Evolutionary conservation across 2,329 filamentous ascomycete genomes (phyloP).

Genomic region (Calonectria pseudoreteaudii): DNA sequence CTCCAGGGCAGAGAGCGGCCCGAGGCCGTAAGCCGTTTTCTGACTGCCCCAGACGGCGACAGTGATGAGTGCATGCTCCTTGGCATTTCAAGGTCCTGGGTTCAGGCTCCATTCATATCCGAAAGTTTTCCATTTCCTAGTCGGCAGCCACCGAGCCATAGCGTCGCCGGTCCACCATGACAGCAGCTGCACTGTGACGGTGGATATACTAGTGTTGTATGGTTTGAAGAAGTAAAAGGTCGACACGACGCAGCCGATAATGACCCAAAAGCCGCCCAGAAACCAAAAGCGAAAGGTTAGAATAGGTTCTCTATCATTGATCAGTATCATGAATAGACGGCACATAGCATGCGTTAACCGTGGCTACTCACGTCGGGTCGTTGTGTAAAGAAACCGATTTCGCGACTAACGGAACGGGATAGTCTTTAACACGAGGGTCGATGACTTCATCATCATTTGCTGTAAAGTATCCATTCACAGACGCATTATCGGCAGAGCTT

Average conservation of each 20-base stretch:
- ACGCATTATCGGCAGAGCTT: not conserved
- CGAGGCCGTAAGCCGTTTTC: not conserved
- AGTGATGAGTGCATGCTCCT: not conserved
- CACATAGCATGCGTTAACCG: not conserved
- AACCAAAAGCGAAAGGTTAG: not conserved
- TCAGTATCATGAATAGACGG: not conserved
- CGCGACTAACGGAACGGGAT: not conserved
- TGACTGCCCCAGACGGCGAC: not conserved
- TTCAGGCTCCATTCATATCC: not conserved
- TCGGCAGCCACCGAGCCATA: not conserved
- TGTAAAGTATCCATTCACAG: not conserved
- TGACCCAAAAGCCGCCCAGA: not conserved
- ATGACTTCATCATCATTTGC: not conserved
- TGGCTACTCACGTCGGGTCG: not conserved
- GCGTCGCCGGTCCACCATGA: not conserved
- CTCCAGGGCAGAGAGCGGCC: not conserved
- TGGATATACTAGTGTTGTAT: slow-evolving; percentile 2
- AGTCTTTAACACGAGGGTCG: not conserved
- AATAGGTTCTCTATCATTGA: not conserved
- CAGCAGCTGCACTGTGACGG: not conserved
- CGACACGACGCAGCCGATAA: not conserved
- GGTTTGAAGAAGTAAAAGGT: not conserved
- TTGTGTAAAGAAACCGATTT: not conserved
- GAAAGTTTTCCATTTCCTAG: not conserved
- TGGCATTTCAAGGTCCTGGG: not conserved